phyloP scores from a whole-genome alignment of 1,284 basidiomycete species.

The Fistulina hepatica region DNA sequence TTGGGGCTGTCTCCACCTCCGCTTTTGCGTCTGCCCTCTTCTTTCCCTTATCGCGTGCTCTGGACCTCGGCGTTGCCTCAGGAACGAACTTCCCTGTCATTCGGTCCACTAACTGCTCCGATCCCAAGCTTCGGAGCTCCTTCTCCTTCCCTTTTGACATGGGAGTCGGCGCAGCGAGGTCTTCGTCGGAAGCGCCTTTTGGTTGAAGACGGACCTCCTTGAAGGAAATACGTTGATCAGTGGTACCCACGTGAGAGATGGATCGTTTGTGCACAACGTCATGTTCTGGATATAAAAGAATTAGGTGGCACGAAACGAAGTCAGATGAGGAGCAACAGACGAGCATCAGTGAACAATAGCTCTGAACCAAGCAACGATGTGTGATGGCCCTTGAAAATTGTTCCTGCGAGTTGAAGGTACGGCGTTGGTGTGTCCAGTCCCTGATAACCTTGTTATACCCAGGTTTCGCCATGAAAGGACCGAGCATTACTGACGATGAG shows the following conservation, averaged over 20 bases:
- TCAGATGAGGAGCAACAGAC: neutral
- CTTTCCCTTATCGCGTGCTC: too few relatives aligned
- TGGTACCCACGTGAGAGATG: slow-evolving; percentile 42
- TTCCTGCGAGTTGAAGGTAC: slow-evolving; percentile 62
- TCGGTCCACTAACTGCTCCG: slow-evolving; percentile 19
- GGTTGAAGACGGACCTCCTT: slow-evolving; percentile 44
- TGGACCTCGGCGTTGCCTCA: too few relatives aligned
- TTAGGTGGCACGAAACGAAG: neutral
- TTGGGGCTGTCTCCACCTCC: too few relatives aligned
- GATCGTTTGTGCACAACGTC: slow-evolving; percentile 35
- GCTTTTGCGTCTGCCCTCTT: too few relatives aligned
- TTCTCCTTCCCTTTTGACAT: slow-evolving; percentile 9
- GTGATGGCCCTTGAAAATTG: slow-evolving; percentile 57
- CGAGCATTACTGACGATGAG: slow-evolving; percentile 46
- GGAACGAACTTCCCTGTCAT: slow-evolving; percentile 27
- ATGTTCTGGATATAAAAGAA: slow-evolving; percentile 23
- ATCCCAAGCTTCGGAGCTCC: slow-evolving; percentile 4
- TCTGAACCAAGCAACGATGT: slow-evolving; percentile 60
- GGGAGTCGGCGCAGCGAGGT: slow-evolving; percentile 5
- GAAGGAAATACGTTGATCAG: slow-evolving; percentile 54
- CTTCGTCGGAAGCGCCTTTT: too few relatives aligned
- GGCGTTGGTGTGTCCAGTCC: slow-evolving; percentile 66
- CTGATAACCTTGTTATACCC: slow-evolving; percentile 26
- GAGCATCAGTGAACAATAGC: slow-evolving; percentile 42
- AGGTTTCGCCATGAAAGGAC: neutral